Evolutionary conservation across 169 alveolate genomes (phyloP), one percentile per base, ranked within the genome.

Genomic region (Hammondia hammondi): DNA sequence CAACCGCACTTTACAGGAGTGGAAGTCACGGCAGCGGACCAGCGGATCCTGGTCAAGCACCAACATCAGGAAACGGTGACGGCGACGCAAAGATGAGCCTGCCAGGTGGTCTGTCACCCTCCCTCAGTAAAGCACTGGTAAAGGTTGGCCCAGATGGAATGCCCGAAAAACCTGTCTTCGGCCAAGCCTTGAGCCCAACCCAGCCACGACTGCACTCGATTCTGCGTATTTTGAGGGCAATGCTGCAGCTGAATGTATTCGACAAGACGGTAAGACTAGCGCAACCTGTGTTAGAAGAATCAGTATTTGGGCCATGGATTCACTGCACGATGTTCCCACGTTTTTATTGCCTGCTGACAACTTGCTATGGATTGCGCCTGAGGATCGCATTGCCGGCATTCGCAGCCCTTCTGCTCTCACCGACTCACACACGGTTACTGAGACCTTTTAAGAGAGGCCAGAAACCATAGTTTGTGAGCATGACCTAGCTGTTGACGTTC

Each of bases 171-270:
- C 5, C 77, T 17, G 77, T 27, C 12, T 4, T 6, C 32, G 77
- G 32, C 32, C 77, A 17, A 17, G 32, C 77, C 77, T 9, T 27
- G 35, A 27, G 77, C n/a, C 32, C 77, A 67, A 0, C 32, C 21
- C 77, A 67, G 77, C 77, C 77, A 67, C 77, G 77, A 4, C 48
- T 77, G 21, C 87, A 77, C 48, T 77, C 87, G 45, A 17, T 77
- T 37, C 43, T 39, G 39, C 43, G 87, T 21, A 77, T 77, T 37
- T 46, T 77, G 9, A 43, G 48, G 48, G 87, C 87, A 17, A 77
- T 77, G 87, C 87, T 77, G 29, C 87, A 39, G 87, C 46, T 77
- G 56, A 77, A 77, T 77, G 46, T 77, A 14, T 77, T 77, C 46
- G 87, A 77, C 48, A 77, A 46, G 32, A 32, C 27, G 87, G 87